These are phyloP conservation scores for Salix koriyanagi DNA, from an alignment of 345 rosid species.

Conservation along the genomic window DNA sequence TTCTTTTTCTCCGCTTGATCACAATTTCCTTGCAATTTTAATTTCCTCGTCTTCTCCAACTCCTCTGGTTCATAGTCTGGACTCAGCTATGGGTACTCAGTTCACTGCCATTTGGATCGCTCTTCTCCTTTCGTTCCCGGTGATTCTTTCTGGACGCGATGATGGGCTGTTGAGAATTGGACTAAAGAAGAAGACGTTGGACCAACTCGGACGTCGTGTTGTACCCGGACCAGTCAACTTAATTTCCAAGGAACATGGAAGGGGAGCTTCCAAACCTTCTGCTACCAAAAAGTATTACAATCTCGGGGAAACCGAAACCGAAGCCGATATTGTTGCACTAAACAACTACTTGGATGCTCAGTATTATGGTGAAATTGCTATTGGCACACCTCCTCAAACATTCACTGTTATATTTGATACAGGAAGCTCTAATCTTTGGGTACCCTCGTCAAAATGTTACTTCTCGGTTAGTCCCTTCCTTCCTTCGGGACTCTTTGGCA, in stretches of 20 bases:
- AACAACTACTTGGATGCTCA: slow-evolving; percentile 31
- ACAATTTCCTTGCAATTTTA: neutral
- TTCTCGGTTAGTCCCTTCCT: slow-evolving; percentile 18
- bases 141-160: neutral
- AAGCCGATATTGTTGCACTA: slow-evolving; percentile 9
- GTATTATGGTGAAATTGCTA: slow-evolving; percentile 30
- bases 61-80: neutral
- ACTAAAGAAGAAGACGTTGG: slow-evolving; percentile 20
- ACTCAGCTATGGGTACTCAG: slow-evolving; percentile 32
- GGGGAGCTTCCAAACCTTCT: neutral
- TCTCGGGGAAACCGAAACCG: neutral
- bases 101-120: slow-evolving; percentile 21
- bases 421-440: slow-evolving; percentile 36
- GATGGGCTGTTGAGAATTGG: slow-evolving; percentile 22
- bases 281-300: slow-evolving; percentile 6
- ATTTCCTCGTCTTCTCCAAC: too few species aligned
- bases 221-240: slow-evolving; percentile 1
- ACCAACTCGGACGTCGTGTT: neutral
- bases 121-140: slow-evolving; percentile 27
- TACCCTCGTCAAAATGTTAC: slow-evolving; percentile 27
- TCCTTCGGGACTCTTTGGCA: neutral
- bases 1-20: neutral
- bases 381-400: slow-evolving; percentile 29
- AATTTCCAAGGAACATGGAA: slow-evolving; percentile 2
- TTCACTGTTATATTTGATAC: slow-evolving; percentile 32